Evolutionary conservation across 352 stramenopile species (phyloP), one percentile per base, ranked within the genome.

Genomic region (Chrysophaeum taylorii): DNA sequence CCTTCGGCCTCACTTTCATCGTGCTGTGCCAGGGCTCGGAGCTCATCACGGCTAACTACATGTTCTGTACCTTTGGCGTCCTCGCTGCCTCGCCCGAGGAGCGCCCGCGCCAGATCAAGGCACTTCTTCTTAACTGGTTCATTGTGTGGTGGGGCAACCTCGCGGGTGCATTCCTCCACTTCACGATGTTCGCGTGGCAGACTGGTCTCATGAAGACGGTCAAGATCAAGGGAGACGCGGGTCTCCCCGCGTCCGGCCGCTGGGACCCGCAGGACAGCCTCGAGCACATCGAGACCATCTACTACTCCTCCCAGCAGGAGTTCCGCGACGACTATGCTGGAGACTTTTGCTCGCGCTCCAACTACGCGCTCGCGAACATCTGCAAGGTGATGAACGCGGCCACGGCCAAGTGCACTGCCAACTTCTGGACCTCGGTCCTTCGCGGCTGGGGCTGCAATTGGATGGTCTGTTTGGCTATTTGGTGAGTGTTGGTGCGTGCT

Each of bases 351-450:
- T 91, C 85, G 73, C 90, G 90, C 68, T 84, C 89, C 64, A 85
- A 91, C 68, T 85, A 90, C 50, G 86, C 84, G 52, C 84, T 91
- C 39, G 86, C 90, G 68, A 85, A 92, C 76, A 85, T 91, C 76
- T 92, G 86, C 86, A 85, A 91, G 72, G 84, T 85, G 61, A 81
- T 89, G 39, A 92, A 78, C 78, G 91, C 90, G 33, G 90, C 83
- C 5, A 84, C 87, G 61, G 84, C 87, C 68, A 92, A 76, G 81
- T 90, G 76, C 75, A 88, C 85, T 73, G 86, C 86, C 85, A 91
- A 91, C 67, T 92, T 85, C 69, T 85, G 85, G 27, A 92, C 86
- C 73, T 92, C 85, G 72, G 91, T 90, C 70, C 84, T 86, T 80
- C 91, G 52, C 52, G 52, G 52, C 52, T 15, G 12, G 52, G 52